Evolutionary conservation across 2,329 filamentous ascomycete genomes (phyloP), one percentile per base, ranked within the genome.

Genomic region (Alternaria novae-zelandiae): DNA sequence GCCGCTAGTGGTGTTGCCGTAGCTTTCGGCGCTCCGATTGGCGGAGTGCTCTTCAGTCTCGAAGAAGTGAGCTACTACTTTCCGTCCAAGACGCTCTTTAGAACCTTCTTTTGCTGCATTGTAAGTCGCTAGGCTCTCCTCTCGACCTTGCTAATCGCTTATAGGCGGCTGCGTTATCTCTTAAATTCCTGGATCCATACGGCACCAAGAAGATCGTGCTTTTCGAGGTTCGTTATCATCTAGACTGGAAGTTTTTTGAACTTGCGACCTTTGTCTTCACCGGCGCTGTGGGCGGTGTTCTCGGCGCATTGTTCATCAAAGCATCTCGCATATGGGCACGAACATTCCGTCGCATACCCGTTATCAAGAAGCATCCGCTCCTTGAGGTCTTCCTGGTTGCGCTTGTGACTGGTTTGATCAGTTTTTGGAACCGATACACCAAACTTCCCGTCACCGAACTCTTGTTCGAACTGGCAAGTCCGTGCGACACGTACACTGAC

Each of bases 21-120:
- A 30, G 95, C 95, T 12, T 98, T 98, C 77, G 95, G 95, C 41
- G 94, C 95, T 1, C 95, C 95, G 2, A 89, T 92, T 45, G 93
- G 94, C 9, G 95, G 95, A 56, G 94, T 97, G 2, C 85, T 98
- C 3, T 98, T 98, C 80, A 94, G 93, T 32, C 81, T 98, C 28
- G 96, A 99, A 80, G 96, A 98, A 85, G 94, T 98, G 66, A 90
- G 92, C 70, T 98, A 98, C 80, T 98, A 98, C 80, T 98, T 98
- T 78, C 95, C 96, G 0, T 93, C 95, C 6, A 98, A 99, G 82
- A 98, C 95, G 0, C 86, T 99, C 9, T 99, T 99, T 83, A 86
- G 96, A 57, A 98, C 96, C 0, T 99, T 99, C 80, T 98, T 98
- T 81, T 98, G 95, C 83, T 98, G 95, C 80, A 98, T 98, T 72